Evolutionary conservation across 2,329 filamentous ascomycete species (phyloP).

Genomic region (Venturia aucupariae): DNA sequence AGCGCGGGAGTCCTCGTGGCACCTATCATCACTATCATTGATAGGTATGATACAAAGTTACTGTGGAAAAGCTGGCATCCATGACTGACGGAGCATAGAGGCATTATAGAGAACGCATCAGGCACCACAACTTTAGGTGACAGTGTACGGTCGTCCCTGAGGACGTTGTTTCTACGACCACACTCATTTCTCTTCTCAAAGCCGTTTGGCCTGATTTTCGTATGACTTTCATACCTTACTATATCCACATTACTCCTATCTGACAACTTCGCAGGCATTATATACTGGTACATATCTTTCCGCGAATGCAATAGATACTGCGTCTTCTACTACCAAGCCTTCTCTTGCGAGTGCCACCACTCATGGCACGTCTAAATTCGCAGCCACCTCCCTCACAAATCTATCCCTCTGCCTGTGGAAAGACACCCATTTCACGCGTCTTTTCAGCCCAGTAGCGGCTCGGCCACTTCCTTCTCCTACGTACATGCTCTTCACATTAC

Average conservation of each 20-base stretch:
- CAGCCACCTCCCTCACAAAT: conserved; percentile 71
- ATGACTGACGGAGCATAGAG: conserved; percentile 36
- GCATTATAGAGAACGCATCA: conserved; percentile 75
- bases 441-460: conserved; percentile 58
- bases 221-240: conserved; percentile 18
- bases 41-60: conserved; percentile 53
- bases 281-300: conserved; percentile 87
- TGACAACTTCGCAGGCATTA: conserved; percentile 45
- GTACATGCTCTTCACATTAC: conserved; percentile 68
- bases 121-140: conserved; percentile 51
- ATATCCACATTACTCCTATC: neutral
- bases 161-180: conserved; percentile 49
- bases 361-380: conserved; percentile 69
- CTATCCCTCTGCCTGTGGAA: conserved; percentile 83
- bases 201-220: conserved; percentile 57
- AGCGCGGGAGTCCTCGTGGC: conserved; percentile 68
- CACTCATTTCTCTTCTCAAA: conserved; percentile 53
- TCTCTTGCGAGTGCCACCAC: conserved; percentile 50
- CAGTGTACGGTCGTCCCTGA: conserved; percentile 52
- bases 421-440: conserved; percentile 71
- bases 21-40: conserved; percentile 78
- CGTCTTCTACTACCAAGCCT: conserved; percentile 50
- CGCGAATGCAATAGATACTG: conserved; percentile 79
- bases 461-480: conserved; percentile 56
- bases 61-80: neutral